Evolutionary conservation across 2,329 filamentous ascomycete genomes (phyloP).

Genomic region (Verticillium tricorpus): DNA sequence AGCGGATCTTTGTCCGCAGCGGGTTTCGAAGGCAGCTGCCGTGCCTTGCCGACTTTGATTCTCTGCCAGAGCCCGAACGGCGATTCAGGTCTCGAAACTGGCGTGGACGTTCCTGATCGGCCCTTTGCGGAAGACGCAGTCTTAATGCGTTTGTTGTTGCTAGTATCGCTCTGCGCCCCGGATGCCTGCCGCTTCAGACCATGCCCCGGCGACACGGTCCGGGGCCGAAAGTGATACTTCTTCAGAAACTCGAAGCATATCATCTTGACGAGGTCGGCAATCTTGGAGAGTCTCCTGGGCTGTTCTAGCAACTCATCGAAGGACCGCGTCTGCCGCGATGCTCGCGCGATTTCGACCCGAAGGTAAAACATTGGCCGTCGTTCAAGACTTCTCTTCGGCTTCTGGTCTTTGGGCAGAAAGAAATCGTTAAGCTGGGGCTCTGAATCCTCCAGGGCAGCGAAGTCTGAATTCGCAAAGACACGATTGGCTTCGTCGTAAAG

Average conservation of each 20-base stretch:
- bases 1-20: neutral
- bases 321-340: neutral
- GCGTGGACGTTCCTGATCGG: constrained; percentile 7
- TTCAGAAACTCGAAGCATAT: constrained; percentile 72
- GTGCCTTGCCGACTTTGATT: constrained; percentile 22
- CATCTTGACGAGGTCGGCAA: constrained; percentile 61
- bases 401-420: constrained; percentile 44
- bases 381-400: constrained; percentile 63
- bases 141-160: neutral
- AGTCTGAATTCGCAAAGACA: constrained; percentile 71
- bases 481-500: constrained; percentile 77
- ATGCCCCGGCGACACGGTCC: constrained; percentile 10
- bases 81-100: constrained; percentile 13
- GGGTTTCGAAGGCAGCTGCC: constrained; percentile 3
- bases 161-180: neutral
- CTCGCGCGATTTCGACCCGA: constrained; percentile 44
- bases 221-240: constrained; percentile 64
- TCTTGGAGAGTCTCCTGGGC: constrained; percentile 40
- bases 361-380: constrained; percentile 87
- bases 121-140: neutral
- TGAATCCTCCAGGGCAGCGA: constrained; percentile 56
- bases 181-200: neutral
- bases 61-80: constrained; percentile 34
- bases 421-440: constrained; percentile 33
- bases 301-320: constrained; percentile 36